Conservation (phyloP, 768 basidiomycete genomes). For the Auriscalpium vulgare region DNA sequence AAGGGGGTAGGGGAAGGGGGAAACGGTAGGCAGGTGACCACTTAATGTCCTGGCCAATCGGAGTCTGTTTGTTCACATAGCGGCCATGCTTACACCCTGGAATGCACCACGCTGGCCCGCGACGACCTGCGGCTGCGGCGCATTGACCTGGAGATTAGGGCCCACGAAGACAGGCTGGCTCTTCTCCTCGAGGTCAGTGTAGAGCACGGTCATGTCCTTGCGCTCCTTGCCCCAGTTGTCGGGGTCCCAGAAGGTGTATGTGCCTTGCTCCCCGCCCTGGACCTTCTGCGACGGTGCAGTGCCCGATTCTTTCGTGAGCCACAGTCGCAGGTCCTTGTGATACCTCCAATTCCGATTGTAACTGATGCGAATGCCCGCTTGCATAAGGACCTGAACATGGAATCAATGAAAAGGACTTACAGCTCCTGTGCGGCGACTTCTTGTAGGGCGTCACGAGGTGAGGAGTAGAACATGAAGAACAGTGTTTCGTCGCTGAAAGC, state of each 20-base stretch:
- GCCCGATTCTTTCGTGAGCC: conserved; percentile 82
- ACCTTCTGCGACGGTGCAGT: conserved; percentile 69
- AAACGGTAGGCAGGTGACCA: neutral
- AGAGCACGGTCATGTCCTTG: conserved; percentile 20
- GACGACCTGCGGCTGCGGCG: conserved; percentile 11
- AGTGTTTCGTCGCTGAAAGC: conserved; percentile 90
- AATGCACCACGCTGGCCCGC: conserved; percentile 10
- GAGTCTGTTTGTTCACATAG: conserved; percentile 5
- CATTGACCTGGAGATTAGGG: conserved; percentile 2
- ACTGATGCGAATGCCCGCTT: conserved; percentile 29
- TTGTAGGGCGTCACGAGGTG: conserved; percentile 82
- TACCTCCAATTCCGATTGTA: conserved; percentile 93
- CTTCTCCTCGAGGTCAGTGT: conserved; percentile 22
- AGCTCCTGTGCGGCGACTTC: conserved; percentile 90
- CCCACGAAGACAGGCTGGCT: conserved; percentile 14
- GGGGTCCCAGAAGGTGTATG: conserved; percentile 36
- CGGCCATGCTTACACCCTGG: conserved; percentile 16
- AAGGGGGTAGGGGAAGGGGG: neutral
- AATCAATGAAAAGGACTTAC: conserved; percentile 41
- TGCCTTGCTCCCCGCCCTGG: conserved; percentile 72
- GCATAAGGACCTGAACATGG: neutral
- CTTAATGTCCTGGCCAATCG: neutral
- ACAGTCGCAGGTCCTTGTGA: conserved; percentile 79
- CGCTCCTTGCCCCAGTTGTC: conserved; percentile 24
- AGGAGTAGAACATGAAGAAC: conserved; percentile 95